Base-by-base conservation (phyloP, 768 basidiomycete genomes). In the Mycena kentingensis region DNA sequence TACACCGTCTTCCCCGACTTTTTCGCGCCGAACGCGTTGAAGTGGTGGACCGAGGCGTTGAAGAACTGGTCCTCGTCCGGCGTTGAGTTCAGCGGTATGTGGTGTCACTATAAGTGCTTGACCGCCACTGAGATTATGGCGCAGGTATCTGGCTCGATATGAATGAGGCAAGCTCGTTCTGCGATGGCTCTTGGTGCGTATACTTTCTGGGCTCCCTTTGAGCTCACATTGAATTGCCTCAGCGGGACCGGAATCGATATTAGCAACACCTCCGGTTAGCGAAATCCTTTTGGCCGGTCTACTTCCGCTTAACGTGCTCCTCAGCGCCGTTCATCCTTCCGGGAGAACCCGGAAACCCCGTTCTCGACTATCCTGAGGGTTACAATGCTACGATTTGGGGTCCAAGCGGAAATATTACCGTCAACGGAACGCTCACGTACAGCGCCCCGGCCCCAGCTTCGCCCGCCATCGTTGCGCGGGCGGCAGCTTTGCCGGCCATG, bases 331-430 rank as follows among this genome's bases (percentile, higher is more conserved):
- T 84, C 65, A 58, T 79, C 42, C 76, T 88, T 27, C 83, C 84
- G 24, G 83, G 84, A 15, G 71, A 73, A 15, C 78, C 81, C 0
- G 83, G 80, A 12, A 78, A 76, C 51, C 69, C 67, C 12, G 69
- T 85, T 28, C 68, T 72, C 45, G 80, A 74, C 15, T 90, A 84
- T 59, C 88, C 88, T 24, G 88, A 90, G 72, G 87, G 87, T 36
- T 90, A 90, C 63, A 78, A 89, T 60, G 59, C 76, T 18, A 76
- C 79, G 0, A 61, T 80, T 13, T 88, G 75, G 60, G 87, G 87
- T 13, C 79, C 81, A 0, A 87, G 85, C 55, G 88, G 88, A 4
- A 90, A 90, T 61, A 80, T 90, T 65, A 87, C 84, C 12, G 76
- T 88, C 55, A 84, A 86, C 47, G 86, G 85, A 5, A 79, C 73